phyloP scores from a whole-genome alignment of 2,329 filamentous ascomycete genomes.

The Diaporthe ampelina region DNA sequence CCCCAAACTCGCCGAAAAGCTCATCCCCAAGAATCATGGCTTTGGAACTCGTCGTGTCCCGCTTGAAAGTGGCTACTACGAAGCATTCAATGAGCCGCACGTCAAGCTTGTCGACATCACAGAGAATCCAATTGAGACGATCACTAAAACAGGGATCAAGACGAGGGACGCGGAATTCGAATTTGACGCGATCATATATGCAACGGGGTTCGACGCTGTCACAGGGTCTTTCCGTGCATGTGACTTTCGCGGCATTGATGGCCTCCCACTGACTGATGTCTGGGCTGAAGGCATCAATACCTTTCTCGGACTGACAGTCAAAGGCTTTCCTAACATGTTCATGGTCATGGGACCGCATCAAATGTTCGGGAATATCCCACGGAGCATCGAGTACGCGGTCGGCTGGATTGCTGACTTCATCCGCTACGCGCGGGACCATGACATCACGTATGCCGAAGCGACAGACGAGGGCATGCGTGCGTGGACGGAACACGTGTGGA shows the following conservation, averaged over 20 bases:
- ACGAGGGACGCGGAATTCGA: conserved; percentile 42
- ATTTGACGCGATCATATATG: conserved; percentile 42
- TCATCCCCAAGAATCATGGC: conserved; percentile 56
- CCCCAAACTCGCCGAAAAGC: conserved; percentile 52
- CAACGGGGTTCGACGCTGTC: conserved; percentile 59
- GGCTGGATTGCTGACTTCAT: conserved; percentile 55
- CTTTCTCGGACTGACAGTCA: conserved; percentile 41
- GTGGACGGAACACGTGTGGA: conserved; percentile 64
- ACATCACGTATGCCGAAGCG: conserved; percentile 55
- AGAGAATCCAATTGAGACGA: conserved; percentile 20
- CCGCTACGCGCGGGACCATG: conserved; percentile 49
- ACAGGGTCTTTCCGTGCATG: conserved; percentile 49
- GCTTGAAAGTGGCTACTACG: conserved; percentile 49
- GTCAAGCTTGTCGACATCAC: conserved; percentile 51
- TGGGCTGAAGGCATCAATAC: conserved; percentile 39
- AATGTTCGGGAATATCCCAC: conserved; percentile 59
- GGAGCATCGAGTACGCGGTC: conserved; percentile 59
- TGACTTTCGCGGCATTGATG: conserved; percentile 23
- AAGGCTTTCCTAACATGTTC: conserved; percentile 57
- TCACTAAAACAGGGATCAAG: conserved; percentile 45
- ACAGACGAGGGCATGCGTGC: conserved; percentile 54
- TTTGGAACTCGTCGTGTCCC: conserved; percentile 51
- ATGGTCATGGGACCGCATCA: conserved; percentile 60
- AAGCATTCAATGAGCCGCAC: conserved; percentile 51
- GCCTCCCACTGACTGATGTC: neutral